Conservation (phyloP, 164 flowering plant genomes). For the Vitis rupestris region DNA sequence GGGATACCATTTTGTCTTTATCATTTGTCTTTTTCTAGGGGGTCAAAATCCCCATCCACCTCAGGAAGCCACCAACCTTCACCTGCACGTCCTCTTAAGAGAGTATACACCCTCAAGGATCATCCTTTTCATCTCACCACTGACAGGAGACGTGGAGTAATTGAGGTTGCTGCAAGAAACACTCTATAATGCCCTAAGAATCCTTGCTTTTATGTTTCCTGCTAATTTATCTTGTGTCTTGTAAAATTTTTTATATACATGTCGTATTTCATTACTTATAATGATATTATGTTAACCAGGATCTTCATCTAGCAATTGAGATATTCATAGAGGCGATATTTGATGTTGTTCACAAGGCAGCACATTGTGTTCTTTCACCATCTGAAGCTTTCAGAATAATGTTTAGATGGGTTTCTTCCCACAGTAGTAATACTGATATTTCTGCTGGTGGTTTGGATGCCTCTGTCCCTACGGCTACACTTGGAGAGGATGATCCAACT, state of each 20-base stretch:
- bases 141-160: constrained; percentile 92
- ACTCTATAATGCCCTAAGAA: not conserved
- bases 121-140: constrained; percentile 69
- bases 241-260: not conserved
- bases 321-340: constrained; percentile 79
- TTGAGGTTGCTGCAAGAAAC: constrained; percentile 59
- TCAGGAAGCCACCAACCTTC: constrained; percentile 29
- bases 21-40: constrained; percentile 28
- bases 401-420: constrained; percentile 45
- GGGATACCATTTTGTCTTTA: constrained; percentile 51
- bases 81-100: constrained; percentile 31
- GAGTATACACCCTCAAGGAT: constrained; percentile 50
- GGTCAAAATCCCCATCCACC: constrained; percentile 23
- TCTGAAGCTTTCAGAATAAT: constrained; percentile 38
- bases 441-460: constrained; percentile 22
- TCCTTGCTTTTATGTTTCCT: not conserved
- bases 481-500: constrained; percentile 73
- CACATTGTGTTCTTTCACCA: constrained; percentile 77
- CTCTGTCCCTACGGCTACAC: constrained; percentile 53
- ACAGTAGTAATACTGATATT: constrained; percentile 13
- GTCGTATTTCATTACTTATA: constrained; percentile 2
- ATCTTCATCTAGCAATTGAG: constrained; percentile 90
- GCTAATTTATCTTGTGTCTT: not conserved
- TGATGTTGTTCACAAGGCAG: constrained; percentile 76
- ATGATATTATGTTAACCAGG: constrained; percentile 49